These are phyloP conservation scores for Cornus controversa DNA, from an alignment of 148 eudicot genomes.

Conservation along the genomic window DNA sequence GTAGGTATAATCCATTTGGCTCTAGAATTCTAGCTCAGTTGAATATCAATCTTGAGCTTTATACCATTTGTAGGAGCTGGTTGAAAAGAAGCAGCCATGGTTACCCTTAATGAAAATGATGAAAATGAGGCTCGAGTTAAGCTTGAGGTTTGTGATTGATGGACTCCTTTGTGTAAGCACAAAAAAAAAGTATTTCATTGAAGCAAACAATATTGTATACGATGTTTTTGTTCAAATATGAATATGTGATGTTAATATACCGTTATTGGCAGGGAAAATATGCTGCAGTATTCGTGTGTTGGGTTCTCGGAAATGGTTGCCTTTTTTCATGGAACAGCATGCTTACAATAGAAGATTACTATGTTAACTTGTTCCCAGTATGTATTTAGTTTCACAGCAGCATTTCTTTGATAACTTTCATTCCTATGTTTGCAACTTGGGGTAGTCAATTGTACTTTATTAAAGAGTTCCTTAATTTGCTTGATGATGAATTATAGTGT, in stretches of 20 bases:
- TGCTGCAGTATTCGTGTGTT: conserved; percentile 34
- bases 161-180: not conserved
- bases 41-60: not conserved
- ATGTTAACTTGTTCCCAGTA: conserved; percentile 35
- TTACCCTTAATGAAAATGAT: not conserved
- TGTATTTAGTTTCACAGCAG: conserved; percentile 10
- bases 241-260: not conserved
- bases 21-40: not conserved
- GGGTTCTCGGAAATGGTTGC: conserved; percentile 45
- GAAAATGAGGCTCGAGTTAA: conserved; percentile 3
- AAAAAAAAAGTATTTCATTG: not conserved
- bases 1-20: not conserved
- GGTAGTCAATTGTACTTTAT: not conserved
- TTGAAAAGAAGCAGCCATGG: conserved; percentile 9
- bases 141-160: conserved; percentile 10
- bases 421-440: not conserved
- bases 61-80: not conserved
- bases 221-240: not conserved
- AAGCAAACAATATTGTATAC: not conserved
- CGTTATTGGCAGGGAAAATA: conserved; percentile 32
- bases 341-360: conserved; percentile 44
- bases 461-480: not conserved
- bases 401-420: not conserved
- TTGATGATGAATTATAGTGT: not conserved
- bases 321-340: conserved; percentile 48